Conservation (phyloP, 805 yeast species). For the Tetrapisispora namnaoensis region DNA sequence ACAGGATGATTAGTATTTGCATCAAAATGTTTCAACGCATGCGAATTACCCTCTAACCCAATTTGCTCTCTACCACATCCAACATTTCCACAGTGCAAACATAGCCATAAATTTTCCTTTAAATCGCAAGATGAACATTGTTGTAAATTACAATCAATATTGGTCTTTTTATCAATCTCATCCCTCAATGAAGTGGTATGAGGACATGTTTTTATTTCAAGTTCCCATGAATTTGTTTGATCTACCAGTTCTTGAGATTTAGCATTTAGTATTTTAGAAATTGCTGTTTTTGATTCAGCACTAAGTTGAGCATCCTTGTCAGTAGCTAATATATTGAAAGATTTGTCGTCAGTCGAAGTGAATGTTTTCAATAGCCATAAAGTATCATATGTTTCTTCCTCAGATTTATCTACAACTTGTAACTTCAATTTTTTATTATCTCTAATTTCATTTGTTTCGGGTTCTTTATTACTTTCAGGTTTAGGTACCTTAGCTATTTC, state of each 20-base stretch:
- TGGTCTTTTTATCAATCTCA: background rate
- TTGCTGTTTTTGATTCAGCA: slow-evolving; percentile 5
- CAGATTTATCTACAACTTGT: slow-evolving; percentile 23
- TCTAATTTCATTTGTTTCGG: slow-evolving; percentile 14
- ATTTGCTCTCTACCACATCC: slow-evolving; percentile 95
- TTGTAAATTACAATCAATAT: slow-evolving; percentile 25
- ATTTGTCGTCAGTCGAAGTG: background rate
- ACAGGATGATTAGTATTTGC: slow-evolving; percentile 50
- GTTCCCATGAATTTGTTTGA: slow-evolving; percentile 87
- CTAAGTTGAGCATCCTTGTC: slow-evolving; percentile 4
- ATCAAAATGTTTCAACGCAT: slow-evolving; percentile 69
- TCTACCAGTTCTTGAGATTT: slow-evolving; percentile 29
- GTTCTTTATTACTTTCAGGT: slow-evolving; percentile 26
- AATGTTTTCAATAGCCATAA: slow-evolving; percentile 17
- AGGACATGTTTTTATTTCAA: slow-evolving; percentile 69
- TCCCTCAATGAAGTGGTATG: slow-evolving; percentile 50
- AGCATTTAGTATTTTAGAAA: slow-evolving; percentile 19
- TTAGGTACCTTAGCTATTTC: slow-evolving; percentile 47
- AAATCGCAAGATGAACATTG: slow-evolving; percentile 55
- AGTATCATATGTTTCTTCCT: slow-evolving; percentile 25
- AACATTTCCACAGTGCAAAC: slow-evolving; percentile 79
- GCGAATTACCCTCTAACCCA: slow-evolving; percentile 91
- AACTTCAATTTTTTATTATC: slow-evolving; percentile 25
- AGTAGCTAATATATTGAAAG: background rate
- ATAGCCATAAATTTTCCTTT: slow-evolving; percentile 79